A percentile compares a stretch with the other conserved stretches of the same genome.
Conservation (phyloP, 306 rosid species). For the Gillenia trifoliata region DNA sequence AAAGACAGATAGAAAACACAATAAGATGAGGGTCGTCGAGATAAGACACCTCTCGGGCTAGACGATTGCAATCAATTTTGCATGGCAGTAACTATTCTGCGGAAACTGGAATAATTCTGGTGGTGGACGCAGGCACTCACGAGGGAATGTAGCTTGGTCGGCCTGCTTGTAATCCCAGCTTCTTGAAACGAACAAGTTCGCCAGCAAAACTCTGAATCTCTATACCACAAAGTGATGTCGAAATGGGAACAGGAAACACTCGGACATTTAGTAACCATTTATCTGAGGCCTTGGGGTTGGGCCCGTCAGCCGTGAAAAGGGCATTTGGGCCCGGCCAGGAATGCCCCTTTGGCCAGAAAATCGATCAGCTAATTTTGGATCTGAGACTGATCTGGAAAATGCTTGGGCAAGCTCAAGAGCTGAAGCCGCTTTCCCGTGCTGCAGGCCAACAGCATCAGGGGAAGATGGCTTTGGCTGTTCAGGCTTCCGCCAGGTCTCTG, state of each 20-base stretch:
- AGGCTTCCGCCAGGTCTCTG: constrained; percentile 95
- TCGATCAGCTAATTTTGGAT: constrained; percentile 51
- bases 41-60: constrained; percentile 19
- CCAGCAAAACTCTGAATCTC: constrained; percentile 6
- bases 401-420: constrained; percentile 93
- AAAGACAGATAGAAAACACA: constrained; percentile 12
- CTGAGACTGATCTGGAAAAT: constrained; percentile 84
- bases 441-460: constrained; percentile 37
- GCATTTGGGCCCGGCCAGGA: constrained; percentile 54
- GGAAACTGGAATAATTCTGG: constrained; percentile 15
- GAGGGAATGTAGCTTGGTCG: neutral
- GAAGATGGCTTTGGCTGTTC: constrained; percentile 55
- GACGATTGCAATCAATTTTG: constrained; percentile 24
- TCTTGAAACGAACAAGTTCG: neutral
- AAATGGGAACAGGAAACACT: constrained; percentile 15
- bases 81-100: constrained; percentile 17
- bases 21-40: neutral
- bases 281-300: constrained; percentile 81
- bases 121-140: constrained; percentile 1
- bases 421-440: constrained; percentile 72
- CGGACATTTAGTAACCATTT: constrained; percentile 61
- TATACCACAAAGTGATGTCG: constrained; percentile 8
- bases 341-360: constrained; percentile 49
- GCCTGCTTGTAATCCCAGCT: neutral
- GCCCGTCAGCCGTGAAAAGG: constrained; percentile 86